Evolutionary conservation across 768 basidiomycete species (phyloP).

Genomic region (Piloderma croceum): DNA sequence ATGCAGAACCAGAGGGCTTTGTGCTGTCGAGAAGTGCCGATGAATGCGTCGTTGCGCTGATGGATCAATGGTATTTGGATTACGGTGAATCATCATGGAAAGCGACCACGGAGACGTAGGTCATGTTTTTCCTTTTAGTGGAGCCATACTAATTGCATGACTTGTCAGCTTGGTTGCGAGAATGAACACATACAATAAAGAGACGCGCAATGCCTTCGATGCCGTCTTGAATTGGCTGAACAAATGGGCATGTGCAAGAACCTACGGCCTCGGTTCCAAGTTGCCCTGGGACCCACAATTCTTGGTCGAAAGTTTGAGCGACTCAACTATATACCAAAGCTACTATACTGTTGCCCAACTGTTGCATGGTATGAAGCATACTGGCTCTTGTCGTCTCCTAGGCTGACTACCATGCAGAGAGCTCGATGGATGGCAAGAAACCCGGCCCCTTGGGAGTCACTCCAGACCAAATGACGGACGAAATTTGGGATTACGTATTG

Average conservation of each 20-base stretch:
- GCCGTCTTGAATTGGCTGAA: slow-evolving; percentile 91
- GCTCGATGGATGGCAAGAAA: slow-evolving; percentile 70
- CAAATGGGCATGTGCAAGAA: slow-evolving; percentile 98
- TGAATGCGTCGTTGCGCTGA: slow-evolving; percentile 95
- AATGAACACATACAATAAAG: slow-evolving; percentile 89
- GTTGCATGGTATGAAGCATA: slow-evolving; percentile 73
- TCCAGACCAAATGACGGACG: slow-evolving; percentile 93
- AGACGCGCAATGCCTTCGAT: slow-evolving; percentile 91
- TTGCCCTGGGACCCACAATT: slow-evolving; percentile 96
- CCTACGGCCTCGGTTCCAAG: slow-evolving; percentile 91
- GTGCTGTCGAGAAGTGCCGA: slow-evolving; percentile 90
- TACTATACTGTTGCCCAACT: slow-evolving; percentile 95
- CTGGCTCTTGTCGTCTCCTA: not conserved
- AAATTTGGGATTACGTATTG: slow-evolving; percentile 94
- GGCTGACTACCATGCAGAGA: slow-evolving; percentile 35
- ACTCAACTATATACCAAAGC: slow-evolving; percentile 97
- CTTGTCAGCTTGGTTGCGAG: slow-evolving; percentile 60
- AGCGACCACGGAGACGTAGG: slow-evolving; percentile 74
- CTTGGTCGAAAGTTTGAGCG: slow-evolving; percentile 93
- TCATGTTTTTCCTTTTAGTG: slow-evolving; percentile 10
- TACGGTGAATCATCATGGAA: slow-evolving; percentile 94
- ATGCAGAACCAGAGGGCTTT: slow-evolving; percentile 91
- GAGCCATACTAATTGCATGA: slow-evolving; percentile 7
- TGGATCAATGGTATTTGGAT: slow-evolving; percentile 99
- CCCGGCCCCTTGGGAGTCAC: slow-evolving; percentile 82